These are phyloP conservation scores for Chalara sp. DNA, from an alignment of 2,329 filamentous ascomycete species.

Conservation along the genomic window DNA sequence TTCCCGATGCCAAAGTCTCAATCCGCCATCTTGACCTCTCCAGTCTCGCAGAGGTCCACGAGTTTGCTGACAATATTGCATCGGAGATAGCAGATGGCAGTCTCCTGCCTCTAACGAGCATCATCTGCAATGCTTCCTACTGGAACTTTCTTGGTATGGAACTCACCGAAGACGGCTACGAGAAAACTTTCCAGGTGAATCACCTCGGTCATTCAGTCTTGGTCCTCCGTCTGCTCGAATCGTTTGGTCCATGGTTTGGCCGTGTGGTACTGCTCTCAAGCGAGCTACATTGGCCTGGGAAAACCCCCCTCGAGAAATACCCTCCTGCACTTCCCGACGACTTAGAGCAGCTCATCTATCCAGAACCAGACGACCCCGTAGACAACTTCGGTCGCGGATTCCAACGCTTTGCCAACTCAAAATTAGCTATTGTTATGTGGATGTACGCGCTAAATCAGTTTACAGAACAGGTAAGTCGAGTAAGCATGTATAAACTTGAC, in stretches of 20 bases:
- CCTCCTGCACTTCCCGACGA: conserved; percentile 29
- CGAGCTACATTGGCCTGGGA: conserved; percentile 30
- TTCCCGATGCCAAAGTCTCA: conserved; percentile 19
- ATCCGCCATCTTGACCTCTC: conserved; percentile 32
- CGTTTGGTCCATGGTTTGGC: conserved; percentile 13
- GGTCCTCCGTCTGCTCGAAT: conserved; percentile 30
- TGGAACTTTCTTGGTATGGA: conserved; percentile 31
- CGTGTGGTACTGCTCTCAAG: conserved; percentile 24
- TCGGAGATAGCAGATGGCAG: conserved; percentile 22
- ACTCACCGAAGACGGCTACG: conserved; percentile 30
- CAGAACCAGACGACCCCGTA: conserved; percentile 18
- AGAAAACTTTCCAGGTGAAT: conserved; percentile 33
- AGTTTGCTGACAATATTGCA: conserved; percentile 26
- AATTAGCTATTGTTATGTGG: conserved; percentile 33
- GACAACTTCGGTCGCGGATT: conserved; percentile 35
- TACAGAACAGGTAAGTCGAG: neutral
- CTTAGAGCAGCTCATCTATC: conserved; percentile 31
- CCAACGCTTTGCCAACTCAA: conserved; percentile 36
- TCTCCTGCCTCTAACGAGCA: conserved; percentile 27
- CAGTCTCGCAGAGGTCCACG: conserved; percentile 27
- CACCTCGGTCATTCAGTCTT: conserved; percentile 33
- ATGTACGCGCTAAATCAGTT: conserved; percentile 32
- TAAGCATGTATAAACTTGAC: too few species aligned
- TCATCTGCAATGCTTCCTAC: conserved; percentile 35
- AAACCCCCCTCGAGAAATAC: conserved; percentile 32